Conservation (phyloP, 148 eudicot species). For the Chenopodium album region DNA sequence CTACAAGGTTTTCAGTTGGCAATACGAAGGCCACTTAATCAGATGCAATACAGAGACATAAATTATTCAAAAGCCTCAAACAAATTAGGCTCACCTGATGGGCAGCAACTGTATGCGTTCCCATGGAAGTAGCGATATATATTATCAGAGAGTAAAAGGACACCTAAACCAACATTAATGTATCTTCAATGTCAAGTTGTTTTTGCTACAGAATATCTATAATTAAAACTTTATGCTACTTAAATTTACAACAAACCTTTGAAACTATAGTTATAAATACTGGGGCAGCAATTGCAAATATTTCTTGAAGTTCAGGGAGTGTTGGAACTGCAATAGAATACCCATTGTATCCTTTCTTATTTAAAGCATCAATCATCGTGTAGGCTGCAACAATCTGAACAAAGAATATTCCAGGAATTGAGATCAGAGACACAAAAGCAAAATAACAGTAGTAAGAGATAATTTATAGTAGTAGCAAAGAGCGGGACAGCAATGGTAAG, state of each 20-base stretch:
- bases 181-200: not conserved
- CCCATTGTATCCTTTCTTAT: conserved; percentile 82
- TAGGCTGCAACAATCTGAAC: conserved; percentile 80
- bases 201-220: not conserved
- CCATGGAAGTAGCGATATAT: conserved; percentile 89
- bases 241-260: conserved; percentile 53
- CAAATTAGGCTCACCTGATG: conserved; percentile 64
- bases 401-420: not conserved
- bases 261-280: conserved; percentile 82
- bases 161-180: conserved; percentile 42
- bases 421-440: not conserved
- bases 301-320: conserved; percentile 55
- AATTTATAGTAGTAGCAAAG: not conserved
- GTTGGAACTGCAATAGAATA: conserved; percentile 62
- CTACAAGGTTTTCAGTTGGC: conserved; percentile 37
- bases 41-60: not conserved
- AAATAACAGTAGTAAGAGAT: not conserved
- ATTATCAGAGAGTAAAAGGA: conserved; percentile 76
- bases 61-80: not conserved
- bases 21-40: not conserved
- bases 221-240: not conserved
- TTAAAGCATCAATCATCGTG: conserved; percentile 79
- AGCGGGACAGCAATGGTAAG: not conserved
- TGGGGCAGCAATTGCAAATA: conserved; percentile 78
- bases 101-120: conserved; percentile 84